A percentile compares a stretch with the other conserved stretches of the same genome.
Conservation (phyloP, 495 filamentous ascomycete species). For the Hypoxylon crocopeplum region DNA sequence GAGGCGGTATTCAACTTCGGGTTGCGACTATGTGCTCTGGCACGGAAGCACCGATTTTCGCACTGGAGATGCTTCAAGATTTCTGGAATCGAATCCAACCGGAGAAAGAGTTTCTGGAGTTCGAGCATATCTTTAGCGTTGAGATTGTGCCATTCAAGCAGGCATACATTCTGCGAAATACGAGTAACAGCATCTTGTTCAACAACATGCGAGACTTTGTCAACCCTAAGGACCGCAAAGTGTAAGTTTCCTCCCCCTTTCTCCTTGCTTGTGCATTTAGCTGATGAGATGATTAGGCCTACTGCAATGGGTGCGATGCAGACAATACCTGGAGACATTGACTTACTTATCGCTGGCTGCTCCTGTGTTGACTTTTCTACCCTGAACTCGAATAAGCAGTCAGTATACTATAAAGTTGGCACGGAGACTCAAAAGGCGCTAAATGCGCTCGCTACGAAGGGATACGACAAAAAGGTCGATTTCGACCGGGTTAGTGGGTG, state of each 20-base stretch:
- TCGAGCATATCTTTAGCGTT: constrained; percentile 76
- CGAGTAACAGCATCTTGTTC: constrained; percentile 64
- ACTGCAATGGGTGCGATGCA: constrained; percentile 73
- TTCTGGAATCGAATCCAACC: constrained; percentile 35
- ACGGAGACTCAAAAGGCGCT: neutral
- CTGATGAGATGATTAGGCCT: constrained; percentile 52
- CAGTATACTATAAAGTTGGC: constrained; percentile 10
- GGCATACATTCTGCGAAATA: constrained; percentile 79
- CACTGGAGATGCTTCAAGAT: constrained; percentile 60
- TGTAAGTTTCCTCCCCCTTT: constrained; percentile 59
- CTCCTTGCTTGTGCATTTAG: constrained; percentile 7
- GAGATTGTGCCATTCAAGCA: constrained; percentile 84
- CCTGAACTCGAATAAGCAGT: constrained; percentile 55
- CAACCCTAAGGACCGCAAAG: constrained; percentile 45
- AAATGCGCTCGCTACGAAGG: neutral
- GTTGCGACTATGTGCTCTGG: constrained; percentile 85
- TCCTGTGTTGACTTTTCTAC: constrained; percentile 78
- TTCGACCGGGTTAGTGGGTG: constrained; percentile 3
- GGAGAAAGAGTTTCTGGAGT: constrained; percentile 42
- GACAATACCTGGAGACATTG: constrained; percentile 64
- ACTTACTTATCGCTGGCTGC: constrained; percentile 77
- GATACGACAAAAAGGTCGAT: neutral
- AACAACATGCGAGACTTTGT: constrained; percentile 72
- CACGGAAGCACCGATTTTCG: constrained; percentile 79
- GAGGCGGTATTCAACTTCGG: constrained; percentile 46